phyloP scores from a whole-genome alignment of 768 basidiomycete species.

The Pleurotus platypus region DNA sequence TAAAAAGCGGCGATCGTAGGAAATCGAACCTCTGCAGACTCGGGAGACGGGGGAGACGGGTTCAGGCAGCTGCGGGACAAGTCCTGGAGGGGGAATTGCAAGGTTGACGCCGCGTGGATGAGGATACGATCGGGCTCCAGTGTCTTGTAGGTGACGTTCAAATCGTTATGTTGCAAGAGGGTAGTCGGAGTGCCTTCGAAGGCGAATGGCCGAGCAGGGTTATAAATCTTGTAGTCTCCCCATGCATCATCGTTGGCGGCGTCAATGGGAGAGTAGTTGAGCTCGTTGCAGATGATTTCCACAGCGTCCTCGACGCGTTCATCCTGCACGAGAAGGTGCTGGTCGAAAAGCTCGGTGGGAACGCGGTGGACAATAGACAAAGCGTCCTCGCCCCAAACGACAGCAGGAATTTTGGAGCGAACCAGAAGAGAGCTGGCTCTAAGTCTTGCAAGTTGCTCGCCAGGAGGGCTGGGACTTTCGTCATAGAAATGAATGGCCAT shows the following conservation, averaged over 20 bases:
- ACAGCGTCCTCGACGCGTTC: slow-evolving; percentile 6
- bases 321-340: slow-evolving; percentile 16
- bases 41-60: slow-evolving; percentile 8
- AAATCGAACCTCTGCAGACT: slow-evolving; percentile 7
- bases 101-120: slow-evolving; percentile 10
- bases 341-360: slow-evolving; percentile 14
- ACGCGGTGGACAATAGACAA: slow-evolving; percentile 16
- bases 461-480: background rate
- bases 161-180: background rate
- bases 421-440: background rate
- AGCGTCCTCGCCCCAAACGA: slow-evolving; percentile 11
- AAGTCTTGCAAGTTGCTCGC: background rate
- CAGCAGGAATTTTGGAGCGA: background rate
- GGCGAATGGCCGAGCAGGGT: background rate
- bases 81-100: slow-evolving; percentile 13
- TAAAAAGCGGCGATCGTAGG: slow-evolving; percentile 12
- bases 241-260: background rate
- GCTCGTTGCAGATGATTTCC: background rate
- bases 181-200: background rate
- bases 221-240: background rate
- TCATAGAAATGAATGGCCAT: too few species aligned
- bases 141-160: background rate
- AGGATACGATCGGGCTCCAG: slow-evolving; percentile 8
- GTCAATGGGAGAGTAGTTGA: background rate
- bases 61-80: slow-evolving; percentile 11